These are phyloP conservation scores for Ophiostoma sp. DNA, from an alignment of 2,329 filamentous ascomycete species.

Conservation along the genomic window DNA sequence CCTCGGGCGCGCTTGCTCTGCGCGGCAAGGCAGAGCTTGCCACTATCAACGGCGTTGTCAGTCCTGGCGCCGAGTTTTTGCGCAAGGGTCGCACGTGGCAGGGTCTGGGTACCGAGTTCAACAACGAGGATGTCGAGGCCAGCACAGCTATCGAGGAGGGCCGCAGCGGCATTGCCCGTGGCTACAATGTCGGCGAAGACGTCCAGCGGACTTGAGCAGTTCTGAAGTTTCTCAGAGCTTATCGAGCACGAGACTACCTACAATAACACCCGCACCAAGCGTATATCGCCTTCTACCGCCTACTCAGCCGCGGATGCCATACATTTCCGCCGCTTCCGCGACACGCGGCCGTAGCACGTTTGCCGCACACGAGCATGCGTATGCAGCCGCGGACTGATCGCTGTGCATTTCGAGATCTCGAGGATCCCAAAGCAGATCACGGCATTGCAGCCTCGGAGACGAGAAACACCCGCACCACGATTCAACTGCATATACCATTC, in stretches of 20 bases:
- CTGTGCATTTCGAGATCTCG: neutral
- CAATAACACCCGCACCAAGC: neutral
- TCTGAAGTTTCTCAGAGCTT: too few relatives aligned
- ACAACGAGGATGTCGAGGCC: conserved; percentile 39
- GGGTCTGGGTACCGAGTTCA: conserved; percentile 82
- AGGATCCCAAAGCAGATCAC: neutral
- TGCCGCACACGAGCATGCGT: too few relatives aligned
- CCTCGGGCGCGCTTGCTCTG: conserved; percentile 51
- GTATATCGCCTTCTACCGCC: neutral
- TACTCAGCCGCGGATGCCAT: neutral
- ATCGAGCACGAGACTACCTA: neutral
- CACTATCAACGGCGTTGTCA: conserved; percentile 77
- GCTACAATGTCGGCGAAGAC: conserved; percentile 68
- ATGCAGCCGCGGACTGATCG: neutral
- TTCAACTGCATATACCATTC: neutral
- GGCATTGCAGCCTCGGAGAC: too few relatives aligned
- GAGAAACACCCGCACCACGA: neutral
- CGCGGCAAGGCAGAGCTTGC: conserved; percentile 63
- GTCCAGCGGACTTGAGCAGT: conserved; percentile 21
- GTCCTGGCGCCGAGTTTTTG: conserved; percentile 84
- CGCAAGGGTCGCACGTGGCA: conserved; percentile 82
- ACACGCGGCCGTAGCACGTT: too few relatives aligned
- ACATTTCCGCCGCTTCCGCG: neutral
- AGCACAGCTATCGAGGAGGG: conserved; percentile 76
- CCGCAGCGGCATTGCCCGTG: conserved; percentile 78